Evolutionary conservation across 140 eudicot species (phyloP), one percentile per base, ranked within the genome.

Genomic region (Ambrosia hybrid): DNA sequence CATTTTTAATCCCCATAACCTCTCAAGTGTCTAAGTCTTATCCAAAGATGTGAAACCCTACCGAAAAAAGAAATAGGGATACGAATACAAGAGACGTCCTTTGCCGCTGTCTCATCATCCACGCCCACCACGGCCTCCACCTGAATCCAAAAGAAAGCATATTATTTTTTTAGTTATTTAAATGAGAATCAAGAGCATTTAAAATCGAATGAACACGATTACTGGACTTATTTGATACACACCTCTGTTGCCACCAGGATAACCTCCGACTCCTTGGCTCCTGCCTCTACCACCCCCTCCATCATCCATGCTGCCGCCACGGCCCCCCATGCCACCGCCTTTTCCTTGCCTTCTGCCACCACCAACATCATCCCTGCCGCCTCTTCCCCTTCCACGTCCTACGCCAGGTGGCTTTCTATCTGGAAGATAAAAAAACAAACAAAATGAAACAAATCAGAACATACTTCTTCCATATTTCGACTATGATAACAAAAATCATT

Each of bases 351-450:
- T 73, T 57, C 89, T 84, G 65, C 80, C 84, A 52, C 85, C 77
- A 57, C 65, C 58, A 16, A 41, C 75, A 52, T 85, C 91, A 73
- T 76, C 85, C 51, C 90, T 76, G 7, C 78, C 57, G 62, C 91
- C 87, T 76, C 91, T 82, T 60, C 91, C 87, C 79, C 87, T 85
- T 70, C 91, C 91, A 55, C 91, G 87, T 5, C 91, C 91, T 11
- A 85, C 91, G 48, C 91, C 91, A 56, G 87, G 91, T 65, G 87
- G 91, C 64, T 79, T 85, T 85, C 91, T 82, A 82, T 85, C 91
- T 85, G 84, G 11, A 43, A 43, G 48, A 43, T 43, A 8, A 43
- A 43, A 43, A 43, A 43, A 43, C 48, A 43, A 1, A 43, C 48
- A 43, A 43, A 43, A 7, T 43, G 9, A 43, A 43, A 43, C 48